These are phyloP conservation scores for Dendryphion nanum DNA, from an alignment of 2,329 filamentous ascomycete species.

Conservation along the genomic window DNA sequence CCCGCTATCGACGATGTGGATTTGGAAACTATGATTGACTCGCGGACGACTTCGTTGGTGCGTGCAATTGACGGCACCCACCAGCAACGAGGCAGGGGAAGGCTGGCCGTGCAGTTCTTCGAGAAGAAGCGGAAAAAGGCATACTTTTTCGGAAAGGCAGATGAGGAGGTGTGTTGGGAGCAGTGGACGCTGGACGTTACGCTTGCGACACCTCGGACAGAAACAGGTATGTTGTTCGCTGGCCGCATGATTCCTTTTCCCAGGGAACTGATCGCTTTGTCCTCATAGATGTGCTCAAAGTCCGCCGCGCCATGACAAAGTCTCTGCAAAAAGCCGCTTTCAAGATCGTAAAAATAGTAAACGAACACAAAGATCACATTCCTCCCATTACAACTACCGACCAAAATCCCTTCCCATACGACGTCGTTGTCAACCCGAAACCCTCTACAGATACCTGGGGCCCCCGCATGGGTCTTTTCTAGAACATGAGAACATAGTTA, in stretches of 20 bases:
- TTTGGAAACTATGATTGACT: constrained; percentile 90
- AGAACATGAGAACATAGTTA: constrained; percentile 4
- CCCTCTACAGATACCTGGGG: constrained; percentile 67
- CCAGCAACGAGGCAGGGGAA: constrained; percentile 63
- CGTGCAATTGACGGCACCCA: constrained; percentile 67
- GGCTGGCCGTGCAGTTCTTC: constrained; percentile 88
- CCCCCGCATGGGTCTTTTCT: constrained; percentile 63
- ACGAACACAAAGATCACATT: constrained; percentile 90
- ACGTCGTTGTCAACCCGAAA: constrained; percentile 85
- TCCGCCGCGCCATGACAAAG: constrained; percentile 86
- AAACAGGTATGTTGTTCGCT: constrained; percentile 64
- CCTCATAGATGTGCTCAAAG: constrained; percentile 82
- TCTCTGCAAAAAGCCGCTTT: constrained; percentile 82
- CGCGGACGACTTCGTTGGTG: constrained; percentile 75
- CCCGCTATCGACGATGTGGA: constrained; percentile 88
- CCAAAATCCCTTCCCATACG: constrained; percentile 91
- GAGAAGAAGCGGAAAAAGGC: constrained; percentile 84
- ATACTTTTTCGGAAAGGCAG: constrained; percentile 71
- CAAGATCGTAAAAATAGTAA: constrained; percentile 86
- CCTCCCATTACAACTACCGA: constrained; percentile 93
- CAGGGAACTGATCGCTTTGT: background rate
- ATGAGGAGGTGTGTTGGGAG: constrained; percentile 97
- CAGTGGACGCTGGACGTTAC: constrained; percentile 92
- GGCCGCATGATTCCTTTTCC: background rate
- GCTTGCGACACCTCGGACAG: constrained; percentile 84